phyloP scores from a whole-genome alignment of 768 basidiomycete species.

The Dioszegia hungarica region DNA sequence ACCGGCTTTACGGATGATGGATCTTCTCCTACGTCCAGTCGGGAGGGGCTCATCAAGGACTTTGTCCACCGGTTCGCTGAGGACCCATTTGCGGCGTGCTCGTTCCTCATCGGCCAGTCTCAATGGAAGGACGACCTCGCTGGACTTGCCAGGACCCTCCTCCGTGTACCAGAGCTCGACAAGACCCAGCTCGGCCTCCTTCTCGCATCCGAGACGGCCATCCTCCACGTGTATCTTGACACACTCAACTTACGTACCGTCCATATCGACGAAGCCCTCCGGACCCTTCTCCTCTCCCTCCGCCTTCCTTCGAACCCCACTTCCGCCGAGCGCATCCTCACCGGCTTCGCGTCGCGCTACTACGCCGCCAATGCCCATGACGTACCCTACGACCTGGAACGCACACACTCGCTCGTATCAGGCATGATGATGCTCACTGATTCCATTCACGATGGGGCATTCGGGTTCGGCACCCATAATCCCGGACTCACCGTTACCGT shows the following conservation, averaged over 20 bases:
- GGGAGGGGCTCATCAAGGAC: conserved; percentile 61
- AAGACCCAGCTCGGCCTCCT: conserved; percentile 76
- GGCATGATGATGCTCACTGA: conserved; percentile 71
- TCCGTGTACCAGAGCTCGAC: conserved; percentile 79
- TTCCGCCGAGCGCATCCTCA: conserved; percentile 65
- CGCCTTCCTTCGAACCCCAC: conserved; percentile 57
- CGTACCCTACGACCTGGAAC: conserved; percentile 62
- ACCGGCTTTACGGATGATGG: conserved; percentile 33
- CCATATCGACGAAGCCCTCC: conserved; percentile 80
- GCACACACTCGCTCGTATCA: conserved; percentile 29
- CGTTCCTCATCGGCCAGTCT: conserved; percentile 63
- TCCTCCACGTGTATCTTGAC: conserved; percentile 79
- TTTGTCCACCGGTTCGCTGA: conserved; percentile 76
- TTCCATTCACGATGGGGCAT: conserved; percentile 58
- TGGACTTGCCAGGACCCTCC: conserved; percentile 65
- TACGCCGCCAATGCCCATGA: conserved; percentile 77
- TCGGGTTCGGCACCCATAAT: conserved; percentile 43
- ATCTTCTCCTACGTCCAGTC: conserved; percentile 22
- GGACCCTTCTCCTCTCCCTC: conserved; percentile 80
- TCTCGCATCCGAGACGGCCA: conserved; percentile 66
- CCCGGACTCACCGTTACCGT: conserved; percentile 61
- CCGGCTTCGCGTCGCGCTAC: conserved; percentile 82
- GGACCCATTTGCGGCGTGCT: conserved; percentile 74
- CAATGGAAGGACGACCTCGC: conserved; percentile 61
- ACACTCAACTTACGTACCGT: conserved; percentile 78